A percentile compares a stretch with the other conserved stretches of the same genome.
Evolutionary conservation across 257 asterid genomes (phyloP).

Genomic region (Nicotiana tomentosiformis): DNA sequence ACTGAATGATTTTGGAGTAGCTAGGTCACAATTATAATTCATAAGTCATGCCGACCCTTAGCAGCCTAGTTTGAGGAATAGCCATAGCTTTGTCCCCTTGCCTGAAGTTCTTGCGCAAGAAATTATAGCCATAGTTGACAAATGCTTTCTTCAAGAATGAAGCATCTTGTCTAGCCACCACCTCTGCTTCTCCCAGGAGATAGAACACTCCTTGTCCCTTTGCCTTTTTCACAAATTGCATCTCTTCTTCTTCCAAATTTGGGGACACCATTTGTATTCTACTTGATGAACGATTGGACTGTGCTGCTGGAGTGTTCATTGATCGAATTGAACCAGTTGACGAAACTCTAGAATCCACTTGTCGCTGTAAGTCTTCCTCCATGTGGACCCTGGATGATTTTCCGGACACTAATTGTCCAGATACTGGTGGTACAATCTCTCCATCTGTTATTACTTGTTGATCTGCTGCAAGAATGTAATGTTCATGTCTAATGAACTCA

Average conservation of each 20-base stretch:
- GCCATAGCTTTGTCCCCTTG: conserved; percentile 52
- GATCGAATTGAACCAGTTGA: conserved; percentile 8
- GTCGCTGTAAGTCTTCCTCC: conserved; percentile 23
- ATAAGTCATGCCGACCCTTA: conserved; percentile 70
- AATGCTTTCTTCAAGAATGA: conserved; percentile 40
- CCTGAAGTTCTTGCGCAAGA: conserved; percentile 63
- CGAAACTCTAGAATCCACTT: conserved; percentile 19
- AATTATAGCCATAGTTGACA: conserved; percentile 44
- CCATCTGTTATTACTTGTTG: not conserved
- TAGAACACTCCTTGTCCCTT: conserved; percentile 54
- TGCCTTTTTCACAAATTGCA: conserved; percentile 36
- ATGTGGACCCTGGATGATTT: conserved; percentile 28
- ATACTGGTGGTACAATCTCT: not conserved
- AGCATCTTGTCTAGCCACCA: conserved; percentile 50
- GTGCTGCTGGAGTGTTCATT: conserved; percentile 7
- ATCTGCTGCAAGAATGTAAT: conserved; percentile 28
- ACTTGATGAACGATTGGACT: conserved; percentile 26
- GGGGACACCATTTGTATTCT: not conserved
- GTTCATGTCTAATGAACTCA: conserved; percentile 45
- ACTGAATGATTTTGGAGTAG: not conserved
- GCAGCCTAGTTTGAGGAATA: conserved; percentile 54
- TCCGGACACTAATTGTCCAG: not conserved
- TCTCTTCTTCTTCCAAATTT: conserved; percentile 27
- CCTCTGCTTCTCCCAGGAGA: conserved; percentile 64
- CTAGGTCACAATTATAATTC: conserved; percentile 28